Evolutionary conservation across 78 protist species (phyloP).

Genomic region (Planoprotostelium fungivorum): DNA sequence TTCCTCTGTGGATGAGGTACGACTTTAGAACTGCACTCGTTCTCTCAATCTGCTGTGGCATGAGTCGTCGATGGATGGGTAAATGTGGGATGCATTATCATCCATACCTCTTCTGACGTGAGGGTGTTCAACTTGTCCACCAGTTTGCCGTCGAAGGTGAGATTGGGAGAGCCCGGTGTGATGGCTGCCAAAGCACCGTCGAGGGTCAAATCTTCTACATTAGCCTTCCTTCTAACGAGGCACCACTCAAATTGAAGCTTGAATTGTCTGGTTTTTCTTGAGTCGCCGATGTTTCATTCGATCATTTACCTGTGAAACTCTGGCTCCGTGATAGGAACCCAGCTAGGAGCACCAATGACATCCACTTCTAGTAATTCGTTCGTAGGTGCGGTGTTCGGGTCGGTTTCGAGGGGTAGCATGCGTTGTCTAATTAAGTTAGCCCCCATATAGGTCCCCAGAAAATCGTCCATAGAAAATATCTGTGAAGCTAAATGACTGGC

Average conservation of each 20-base stretch:
- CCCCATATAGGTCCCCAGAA: neutral
- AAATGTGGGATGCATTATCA: too few species aligned
- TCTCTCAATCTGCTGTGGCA: neutral
- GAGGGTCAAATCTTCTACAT: neutral
- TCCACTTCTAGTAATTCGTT: neutral
- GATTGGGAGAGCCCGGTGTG: neutral
- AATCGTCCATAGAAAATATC: neutral
- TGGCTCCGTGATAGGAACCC: neutral
- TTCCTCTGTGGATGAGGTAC: neutral
- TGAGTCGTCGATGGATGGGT: too few species aligned
- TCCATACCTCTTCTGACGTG: neutral
- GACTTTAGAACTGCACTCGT: neutral
- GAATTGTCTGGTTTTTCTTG: neutral
- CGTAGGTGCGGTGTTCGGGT: neutral
- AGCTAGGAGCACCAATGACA: neutral
- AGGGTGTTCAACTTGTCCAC: neutral
- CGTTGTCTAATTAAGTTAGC: neutral
- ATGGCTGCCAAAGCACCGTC: neutral
- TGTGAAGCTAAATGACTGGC: too few species aligned
- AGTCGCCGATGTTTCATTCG: neutral
- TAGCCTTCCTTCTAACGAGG: neutral
- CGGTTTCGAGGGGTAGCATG: neutral
- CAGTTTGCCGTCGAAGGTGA: neutral
- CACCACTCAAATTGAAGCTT: neutral
- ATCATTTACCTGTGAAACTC: neutral